Evolutionary conservation across 345 rosid genomes (phyloP).

Genomic region (Citrus sinensis): DNA sequence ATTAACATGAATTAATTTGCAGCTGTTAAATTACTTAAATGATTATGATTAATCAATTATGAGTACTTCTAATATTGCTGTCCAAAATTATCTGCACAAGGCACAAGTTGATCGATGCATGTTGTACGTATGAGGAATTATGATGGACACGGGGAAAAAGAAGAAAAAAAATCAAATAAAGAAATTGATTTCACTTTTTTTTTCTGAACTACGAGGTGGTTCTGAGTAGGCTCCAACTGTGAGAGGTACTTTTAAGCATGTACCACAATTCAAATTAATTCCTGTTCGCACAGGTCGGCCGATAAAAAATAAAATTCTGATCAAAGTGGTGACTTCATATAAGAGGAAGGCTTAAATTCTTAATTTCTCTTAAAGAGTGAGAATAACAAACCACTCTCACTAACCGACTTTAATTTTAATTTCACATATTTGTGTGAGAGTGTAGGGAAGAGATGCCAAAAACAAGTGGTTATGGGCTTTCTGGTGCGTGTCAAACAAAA

Average conservation of each 20-base stretch:
- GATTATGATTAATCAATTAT: neutral
- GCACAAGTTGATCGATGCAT: too few species aligned
- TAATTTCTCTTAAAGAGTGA: accelerated
- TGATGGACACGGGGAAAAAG: too few species aligned
- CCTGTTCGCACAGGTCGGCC: accelerated
- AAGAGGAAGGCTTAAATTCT: accelerated
- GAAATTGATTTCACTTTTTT: too few species aligned
- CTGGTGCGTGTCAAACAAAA: too few species aligned
- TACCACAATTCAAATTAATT: too few species aligned
- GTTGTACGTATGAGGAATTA: too few species aligned
- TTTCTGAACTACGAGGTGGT: too few species aligned
- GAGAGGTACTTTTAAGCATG: accelerated
- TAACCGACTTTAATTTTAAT: accelerated
- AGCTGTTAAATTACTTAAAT: neutral
- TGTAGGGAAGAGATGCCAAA: too few species aligned
- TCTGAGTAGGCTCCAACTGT: accelerated
- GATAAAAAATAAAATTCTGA: accelerated
- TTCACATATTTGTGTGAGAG: too few species aligned
- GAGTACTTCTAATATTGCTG: neutral
- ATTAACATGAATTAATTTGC: neutral
- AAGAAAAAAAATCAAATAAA: too few species aligned
- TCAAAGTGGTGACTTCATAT: accelerated
- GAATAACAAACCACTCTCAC: accelerated
- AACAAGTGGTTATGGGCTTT: too few species aligned
- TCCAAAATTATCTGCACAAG: neutral